A percentile compares a stretch with the other conserved stretches of the same genome.
phyloP scores from a whole-genome alignment of 2,329 filamentous ascomycete species.

The Aspergillus glaucus region DNA sequence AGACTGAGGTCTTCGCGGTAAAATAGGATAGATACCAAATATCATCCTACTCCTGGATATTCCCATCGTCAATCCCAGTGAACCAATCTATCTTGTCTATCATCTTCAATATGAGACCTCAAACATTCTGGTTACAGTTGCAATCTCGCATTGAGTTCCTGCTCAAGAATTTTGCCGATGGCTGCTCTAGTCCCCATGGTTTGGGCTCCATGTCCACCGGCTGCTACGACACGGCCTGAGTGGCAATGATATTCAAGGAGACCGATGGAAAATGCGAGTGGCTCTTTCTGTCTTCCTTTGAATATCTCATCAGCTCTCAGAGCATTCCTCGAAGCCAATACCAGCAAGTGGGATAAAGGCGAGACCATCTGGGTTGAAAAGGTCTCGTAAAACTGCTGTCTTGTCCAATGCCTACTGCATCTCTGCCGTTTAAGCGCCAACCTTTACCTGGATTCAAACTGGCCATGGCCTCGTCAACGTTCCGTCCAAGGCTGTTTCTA shows the following conservation, averaged over 20 bases:
- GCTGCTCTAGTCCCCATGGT: background rate
- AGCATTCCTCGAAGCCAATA: background rate
- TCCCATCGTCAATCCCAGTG: background rate
- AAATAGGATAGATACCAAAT: background rate
- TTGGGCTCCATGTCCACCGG: slow-evolving; percentile 1
- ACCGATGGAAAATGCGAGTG: background rate
- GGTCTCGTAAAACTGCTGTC: slow-evolving; percentile 5
- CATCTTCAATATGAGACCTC: background rate
- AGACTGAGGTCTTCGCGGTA: background rate
- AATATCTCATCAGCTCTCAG: background rate
- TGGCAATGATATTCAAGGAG: slow-evolving; percentile 1
- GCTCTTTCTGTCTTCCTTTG: slow-evolving; percentile 2
- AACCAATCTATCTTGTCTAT: background rate
- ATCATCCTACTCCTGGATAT: background rate
- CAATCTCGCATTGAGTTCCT: background rate
- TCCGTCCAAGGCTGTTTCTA: background rate
- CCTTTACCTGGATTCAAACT: slow-evolving; percentile 9
- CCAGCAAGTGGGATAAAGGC: background rate
- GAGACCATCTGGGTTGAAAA: slow-evolving; percentile 1
- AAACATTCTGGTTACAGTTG: background rate
- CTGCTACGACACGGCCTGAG: slow-evolving; percentile 2
- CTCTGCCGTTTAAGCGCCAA: slow-evolving; percentile 16
- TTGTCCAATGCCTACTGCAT: slow-evolving; percentile 21
- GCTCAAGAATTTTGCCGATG: background rate
- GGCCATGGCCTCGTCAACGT: slow-evolving; percentile 1